Evolutionary conservation across 202 grass and related monocot species (phyloP), one percentile per base, ranked within the genome.

Genomic region (Setaria italica): DNA sequence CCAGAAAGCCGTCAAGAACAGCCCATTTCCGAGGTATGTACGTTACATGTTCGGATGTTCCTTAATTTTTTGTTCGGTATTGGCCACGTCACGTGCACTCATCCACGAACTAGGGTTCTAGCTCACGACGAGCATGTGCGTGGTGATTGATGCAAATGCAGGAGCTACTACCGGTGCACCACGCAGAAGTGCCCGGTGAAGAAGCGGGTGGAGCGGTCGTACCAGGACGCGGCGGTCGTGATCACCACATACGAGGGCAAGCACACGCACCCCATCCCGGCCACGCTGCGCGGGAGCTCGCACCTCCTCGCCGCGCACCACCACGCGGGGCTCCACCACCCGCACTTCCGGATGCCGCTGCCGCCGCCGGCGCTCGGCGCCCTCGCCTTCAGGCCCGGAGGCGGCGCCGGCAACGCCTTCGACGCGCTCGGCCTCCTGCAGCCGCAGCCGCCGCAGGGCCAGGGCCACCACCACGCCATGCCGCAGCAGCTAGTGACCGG

Each of bases 1-100:
- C 53, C 94, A 97, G 92, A 97, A 97, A 46, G 94, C 94, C 46
- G 94, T 97, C 79, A 97, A 97, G 89, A 94, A 97, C 80, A 97
- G 94, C 84, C 94, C 94, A 0, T 97, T 88, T 32, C 90, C 90
- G 0, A 91, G 90, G 90, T 91, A 78, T 10, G 49, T 15, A 15
- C 41, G 10, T 8, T 41, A 41, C 39, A 41, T 41, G 2, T 19
- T 1, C n/a, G 62, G 67, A 10, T 11, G 11, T 30, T 71, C 56
- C 21, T 16, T 4, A 41, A 41, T 14, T 72, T 42, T 62, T 11
- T 65, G 39, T 25, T 25, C 25, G 25, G 12, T 47, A 6, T 14
- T 66, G 15, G 32, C 76, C 41, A 19, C 37, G 55, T 29, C 13
- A 7, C 17, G 25, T 25, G 25, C 19, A 63, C 11, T 32, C 19